Conservation (phyloP, 345 rosid species). For the Populus ilicifolia region DNA sequence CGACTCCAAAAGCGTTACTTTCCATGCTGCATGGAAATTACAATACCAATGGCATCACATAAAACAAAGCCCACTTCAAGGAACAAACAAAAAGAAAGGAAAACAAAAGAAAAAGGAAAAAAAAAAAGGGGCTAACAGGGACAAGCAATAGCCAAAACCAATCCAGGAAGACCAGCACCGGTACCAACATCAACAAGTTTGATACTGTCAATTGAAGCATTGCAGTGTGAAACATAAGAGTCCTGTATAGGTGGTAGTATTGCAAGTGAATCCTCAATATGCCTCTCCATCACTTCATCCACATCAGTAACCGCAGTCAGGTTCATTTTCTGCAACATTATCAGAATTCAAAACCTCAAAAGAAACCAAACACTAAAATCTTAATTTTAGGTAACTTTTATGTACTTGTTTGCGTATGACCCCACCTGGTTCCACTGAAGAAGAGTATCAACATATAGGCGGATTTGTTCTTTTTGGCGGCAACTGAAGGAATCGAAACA, state of each 20-base stretch:
- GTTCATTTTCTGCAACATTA: conserved; percentile 61
- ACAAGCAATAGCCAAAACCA: conserved; percentile 75
- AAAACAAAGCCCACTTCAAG: neutral
- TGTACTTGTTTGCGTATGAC: neutral
- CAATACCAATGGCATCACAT: neutral
- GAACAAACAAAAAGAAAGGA: neutral
- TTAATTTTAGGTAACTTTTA: neutral
- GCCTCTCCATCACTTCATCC: conserved; percentile 72
- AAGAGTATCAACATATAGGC: conserved; percentile 59
- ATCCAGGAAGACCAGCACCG: conserved; percentile 89
- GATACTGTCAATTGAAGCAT: conserved; percentile 31
- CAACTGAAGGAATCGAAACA: conserved; percentile 46
- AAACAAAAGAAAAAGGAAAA: neutral
- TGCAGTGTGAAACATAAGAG: conserved; percentile 40
- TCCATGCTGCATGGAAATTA: conserved; percentile 53
- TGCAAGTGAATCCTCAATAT: conserved; percentile 82
- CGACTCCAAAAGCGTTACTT: conserved; percentile 80
- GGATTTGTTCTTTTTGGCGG: conserved; percentile 60
- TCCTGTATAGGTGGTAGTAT: conserved; percentile 54
- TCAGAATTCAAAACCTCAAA: neutral
- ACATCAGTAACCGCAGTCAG: conserved; percentile 73
- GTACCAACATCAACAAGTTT: conserved; percentile 79
- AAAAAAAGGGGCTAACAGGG: conserved; percentile 41
- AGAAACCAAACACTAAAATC: neutral
- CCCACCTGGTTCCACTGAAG: conserved; percentile 84